Evolutionary conservation across 2,329 filamentous ascomycete genomes (phyloP), one percentile per base, ranked within the genome.

Genomic region (Tricladium varicosporioides): DNA sequence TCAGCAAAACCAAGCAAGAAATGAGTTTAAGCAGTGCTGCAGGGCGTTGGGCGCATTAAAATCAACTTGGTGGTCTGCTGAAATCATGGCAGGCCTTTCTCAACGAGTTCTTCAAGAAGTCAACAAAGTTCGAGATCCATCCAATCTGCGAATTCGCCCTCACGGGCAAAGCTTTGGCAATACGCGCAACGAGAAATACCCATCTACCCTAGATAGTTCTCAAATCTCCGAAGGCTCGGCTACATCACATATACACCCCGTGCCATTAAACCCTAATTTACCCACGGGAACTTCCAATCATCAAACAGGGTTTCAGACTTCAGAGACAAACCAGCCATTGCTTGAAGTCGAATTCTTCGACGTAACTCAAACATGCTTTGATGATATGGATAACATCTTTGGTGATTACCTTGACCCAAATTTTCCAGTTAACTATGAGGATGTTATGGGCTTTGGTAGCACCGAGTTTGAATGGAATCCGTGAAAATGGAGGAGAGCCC

Each of bases 341-440:
- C 22, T 27, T 27, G 22, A 27, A 4, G 22, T 27, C 22, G 22
- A 27, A 27, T 27, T 27, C 22, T 40, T 40, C 36, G 36, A 40
- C 36, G n/a, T 40, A 27, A 7, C 22, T 40, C 36, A 40, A 40
- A 40, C 36, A 40, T n/a, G 36, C 18, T 36, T 53, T 5, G 44
- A 53, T 10, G 44, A 53, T 47, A 53, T 53, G 15, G 51, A 53
- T 19, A 42, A 53, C 10, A 53, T 53, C 8, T 53, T 53, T 40
- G 51, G 51, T 5, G 45, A 14, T 5, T 53, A 53, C 22, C 18
- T 53, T 9, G 51, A 53, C 42, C 51, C 51, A 10, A 53, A 47
- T 36, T 53, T 53, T 42, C 44, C 51, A n/a, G 14, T 53, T 8
- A 53, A 53, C 15, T 53, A 53, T 47, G 51, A 53, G 9, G 43